These are phyloP conservation scores for Gorgonomyces haynaldii DNA, from an alignment of 192 early-diverging fungal genomes.

Conservation along the genomic window DNA sequence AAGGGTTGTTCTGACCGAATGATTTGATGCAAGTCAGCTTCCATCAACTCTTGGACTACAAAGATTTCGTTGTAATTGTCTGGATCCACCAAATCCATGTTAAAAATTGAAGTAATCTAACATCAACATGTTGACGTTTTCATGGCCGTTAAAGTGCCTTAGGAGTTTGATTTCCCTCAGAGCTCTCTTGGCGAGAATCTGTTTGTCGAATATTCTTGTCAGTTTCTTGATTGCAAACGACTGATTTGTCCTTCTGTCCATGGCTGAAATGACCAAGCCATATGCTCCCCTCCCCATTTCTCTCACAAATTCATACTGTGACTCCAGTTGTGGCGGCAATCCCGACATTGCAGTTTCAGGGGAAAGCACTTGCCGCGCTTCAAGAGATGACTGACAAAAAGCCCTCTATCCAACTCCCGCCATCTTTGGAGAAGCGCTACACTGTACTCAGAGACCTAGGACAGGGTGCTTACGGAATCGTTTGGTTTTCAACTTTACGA, in stretches of 20 bases:
- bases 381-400: not conserved
- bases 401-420: conserved; percentile 2
- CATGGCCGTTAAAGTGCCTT: conserved; percentile 84
- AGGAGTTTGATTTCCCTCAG: conserved; percentile 86
- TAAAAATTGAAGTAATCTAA: conserved; percentile 47
- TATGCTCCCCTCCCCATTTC: conserved; percentile 86
- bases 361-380: not conserved
- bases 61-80: conserved; percentile 57
- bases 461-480: conserved; percentile 81
- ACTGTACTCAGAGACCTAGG: conserved; percentile 71
- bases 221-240: conserved; percentile 82
- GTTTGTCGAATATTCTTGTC: conserved; percentile 63
- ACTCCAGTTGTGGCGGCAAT: not conserved
- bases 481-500: conserved; percentile 42
- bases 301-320: conserved; percentile 10
- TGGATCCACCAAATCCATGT: conserved; percentile 58
- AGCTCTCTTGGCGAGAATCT: conserved; percentile 77
- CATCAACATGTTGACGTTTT: conserved; percentile 52
- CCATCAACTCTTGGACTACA: conserved; percentile 86
- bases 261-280: conserved; percentile 55
- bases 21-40: conserved; percentile 87
- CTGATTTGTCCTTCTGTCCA: conserved; percentile 21
- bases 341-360: not conserved
- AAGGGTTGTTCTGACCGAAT: conserved; percentile 82
- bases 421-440: conserved; percentile 45